Evolutionary conservation across 2,329 filamentous ascomycete species (phyloP), one percentile per base, ranked within the genome.

Genomic region (Arthrobotrys pseudoclavata): DNA sequence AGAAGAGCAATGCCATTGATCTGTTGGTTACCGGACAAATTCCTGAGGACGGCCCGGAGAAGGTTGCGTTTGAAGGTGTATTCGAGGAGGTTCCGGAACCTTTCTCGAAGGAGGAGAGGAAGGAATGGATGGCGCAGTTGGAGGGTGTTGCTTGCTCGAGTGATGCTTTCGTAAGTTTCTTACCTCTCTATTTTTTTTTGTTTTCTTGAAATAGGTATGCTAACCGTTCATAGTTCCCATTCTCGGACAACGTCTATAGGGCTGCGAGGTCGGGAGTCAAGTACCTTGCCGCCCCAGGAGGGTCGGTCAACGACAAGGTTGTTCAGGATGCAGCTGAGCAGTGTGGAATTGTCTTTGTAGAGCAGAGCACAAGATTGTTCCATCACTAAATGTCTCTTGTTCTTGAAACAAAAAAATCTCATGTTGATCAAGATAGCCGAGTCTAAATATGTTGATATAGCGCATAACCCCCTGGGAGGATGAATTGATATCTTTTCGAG

Each of bases 1-100:
- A 97, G 84, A 99, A 98, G 89, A 96, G 92, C 87, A 99, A 99
- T 84, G 95, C 94, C 80, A 97, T 98, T 83, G 96, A 98, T 84
- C 87, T 98, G 83, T 90, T 98, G 80, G 96, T 96, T 84, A 96
- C 92, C 79, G 95, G 95, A 64, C 89, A 97, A 85, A 89, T 97
- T 26, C 94, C 95, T 69, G 91, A 91, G 84, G 20, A 64, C 13
- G 77, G 77, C 2, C 87, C 92, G 42, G 96, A 99, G 87, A 91
- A 91, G 80, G 91, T 92, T 81, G 90, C 91, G 78, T 99, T 96
- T 83, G 94, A 97, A 86, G 88, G 88, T 63, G 89, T 95, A 81
- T 99, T 99, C 81, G 94, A 97, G 82, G 91, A 94, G 82, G 92
- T 97, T 1, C 96, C 96, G 0, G 84, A 88, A 79, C 87, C 91